Evolutionary conservation across 2,329 filamentous ascomycete genomes (phyloP), one percentile per base, ranked within the genome.

Genomic region (Fusarium newnesense): DNA sequence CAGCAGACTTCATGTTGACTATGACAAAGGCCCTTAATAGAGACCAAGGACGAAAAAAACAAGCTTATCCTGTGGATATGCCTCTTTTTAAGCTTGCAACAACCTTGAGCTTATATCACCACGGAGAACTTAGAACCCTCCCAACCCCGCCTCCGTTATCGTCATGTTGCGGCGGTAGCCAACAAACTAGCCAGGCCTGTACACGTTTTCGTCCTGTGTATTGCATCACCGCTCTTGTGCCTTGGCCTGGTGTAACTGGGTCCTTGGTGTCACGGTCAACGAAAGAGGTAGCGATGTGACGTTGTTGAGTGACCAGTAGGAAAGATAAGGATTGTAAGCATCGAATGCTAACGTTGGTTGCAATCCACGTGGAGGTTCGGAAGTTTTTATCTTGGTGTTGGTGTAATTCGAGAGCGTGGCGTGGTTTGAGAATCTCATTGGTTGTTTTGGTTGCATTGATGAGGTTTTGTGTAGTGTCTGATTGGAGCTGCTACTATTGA

Each of bases 211-310:
- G 18, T 47, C 21, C 21, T 30, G 15, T 47, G 12, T n/a, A 52
- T 69, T 72, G 60, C 59, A 74, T 65, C 59, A 74, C 56, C 50
- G 56, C 26, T 50, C 4, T 28, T 42, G 40, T 43, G 46, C 36
- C 59, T 59, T 46, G 28, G 53, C 9, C 3, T 42, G 30, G 34
- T 53, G 34, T 26, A 64, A 64, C 61, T 28, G 49, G 49, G 24
- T 28, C 57, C 44, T 53, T 53, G n/a, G 60, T 47, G 39, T 58
- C 16, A 47, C 67, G 71, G 57, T 43, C 24, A 56, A 40, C 52
- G 10, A 69, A 72, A 61, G 37, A 21, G 63, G 71, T 46, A 72
- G 67, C 34, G 67, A 74, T 74, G 63, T 60, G 63, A 54, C 43
- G 40, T 19, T 16, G 12, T 18, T 26, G 21, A 34, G 24, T 21